Percentiles rank a stretch among this genome's conserved stretches.
Evolutionary conservation across 148 eudicot species (phyloP).

Genomic region (Simmondsia chinensis): DNA sequence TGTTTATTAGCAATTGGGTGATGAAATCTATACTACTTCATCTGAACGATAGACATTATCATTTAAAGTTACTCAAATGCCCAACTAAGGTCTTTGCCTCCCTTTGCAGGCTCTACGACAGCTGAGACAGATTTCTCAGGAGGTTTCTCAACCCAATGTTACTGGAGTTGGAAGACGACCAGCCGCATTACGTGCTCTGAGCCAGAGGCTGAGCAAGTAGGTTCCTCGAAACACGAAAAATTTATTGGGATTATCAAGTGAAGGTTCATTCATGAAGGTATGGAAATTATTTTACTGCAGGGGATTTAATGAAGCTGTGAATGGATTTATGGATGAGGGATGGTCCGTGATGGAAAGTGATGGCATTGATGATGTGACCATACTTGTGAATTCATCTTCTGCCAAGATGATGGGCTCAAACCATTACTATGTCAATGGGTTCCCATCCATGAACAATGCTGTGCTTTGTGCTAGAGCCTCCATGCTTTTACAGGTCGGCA

Average conservation of each 20-base stretch:
- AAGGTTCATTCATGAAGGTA: background rate
- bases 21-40: too few relatives aligned
- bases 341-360: slow-evolving; percentile 84
- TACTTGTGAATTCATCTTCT: slow-evolving; percentile 69
- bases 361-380: slow-evolving; percentile 78
- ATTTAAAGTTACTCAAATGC: too few relatives aligned
- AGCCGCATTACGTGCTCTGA: slow-evolving; percentile 79
- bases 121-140: slow-evolving; percentile 87
- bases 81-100: too few relatives aligned
- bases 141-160: slow-evolving; percentile 69
- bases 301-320: slow-evolving; percentile 90
- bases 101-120: slow-evolving; percentile 71
- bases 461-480: slow-evolving; percentile 89
- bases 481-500: slow-evolving; percentile 79
- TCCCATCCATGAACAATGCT: slow-evolving; percentile 47
- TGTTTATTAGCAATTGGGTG: too few relatives aligned
- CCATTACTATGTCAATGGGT: slow-evolving; percentile 37
- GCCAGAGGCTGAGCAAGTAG: slow-evolving; percentile 80
- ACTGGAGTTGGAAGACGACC: slow-evolving; percentile 83
- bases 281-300: slow-evolving; percentile 26
- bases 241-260: background rate
- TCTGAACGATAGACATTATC: too few relatives aligned
- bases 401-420: slow-evolving; percentile 55
- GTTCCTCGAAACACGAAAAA: background rate
- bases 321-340: slow-evolving; percentile 85